phyloP scores from a whole-genome alignment of 2,329 filamentous ascomycete genomes.

The Chaetothyriales sp. region DNA sequence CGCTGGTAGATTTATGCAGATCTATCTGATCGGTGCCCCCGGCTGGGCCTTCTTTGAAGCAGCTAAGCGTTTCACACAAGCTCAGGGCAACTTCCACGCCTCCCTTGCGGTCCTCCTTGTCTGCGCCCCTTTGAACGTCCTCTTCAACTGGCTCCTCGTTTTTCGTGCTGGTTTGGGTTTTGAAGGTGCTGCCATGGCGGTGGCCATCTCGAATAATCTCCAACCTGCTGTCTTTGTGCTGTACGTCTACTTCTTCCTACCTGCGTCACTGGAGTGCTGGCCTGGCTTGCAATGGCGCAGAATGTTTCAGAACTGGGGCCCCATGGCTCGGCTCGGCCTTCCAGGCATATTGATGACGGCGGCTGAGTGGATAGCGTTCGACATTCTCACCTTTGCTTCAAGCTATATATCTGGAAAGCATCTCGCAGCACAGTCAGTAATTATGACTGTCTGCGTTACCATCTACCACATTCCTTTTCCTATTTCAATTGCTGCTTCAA shows the following conservation, averaged over 20 bases:
- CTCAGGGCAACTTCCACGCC: constrained; percentile 59
- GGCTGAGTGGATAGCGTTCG: constrained; percentile 74
- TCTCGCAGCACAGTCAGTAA: constrained; percentile 66
- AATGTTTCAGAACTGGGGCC: constrained; percentile 53
- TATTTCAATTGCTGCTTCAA: constrained; percentile 65
- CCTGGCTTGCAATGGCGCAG: constrained; percentile 50
- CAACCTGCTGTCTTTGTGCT: constrained; percentile 51
- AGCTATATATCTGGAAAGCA: constrained; percentile 58
- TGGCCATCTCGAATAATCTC: constrained; percentile 53
- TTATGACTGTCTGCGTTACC: constrained; percentile 64
- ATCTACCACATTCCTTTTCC: constrained; percentile 77
- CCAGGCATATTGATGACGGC: constrained; percentile 76
- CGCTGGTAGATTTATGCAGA: constrained; percentile 53
- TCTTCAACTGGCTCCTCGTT: constrained; percentile 59
- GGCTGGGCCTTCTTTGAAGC: constrained; percentile 56
- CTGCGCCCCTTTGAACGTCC: constrained; percentile 58
- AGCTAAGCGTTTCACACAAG: constrained; percentile 65
- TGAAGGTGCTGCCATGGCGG: constrained; percentile 57
- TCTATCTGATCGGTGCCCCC: constrained; percentile 55
- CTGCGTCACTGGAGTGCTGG: constrained; percentile 57
- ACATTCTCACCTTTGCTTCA: constrained; percentile 60
- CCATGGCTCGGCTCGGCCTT: constrained; percentile 64
- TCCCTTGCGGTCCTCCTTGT: constrained; percentile 65
- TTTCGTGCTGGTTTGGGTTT: constrained; percentile 51
- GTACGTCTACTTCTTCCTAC: constrained; percentile 48